Evolutionary conservation across 192 early-diverging fungal genomes (phyloP).

Genomic region (Mortierella hygrophila): DNA sequence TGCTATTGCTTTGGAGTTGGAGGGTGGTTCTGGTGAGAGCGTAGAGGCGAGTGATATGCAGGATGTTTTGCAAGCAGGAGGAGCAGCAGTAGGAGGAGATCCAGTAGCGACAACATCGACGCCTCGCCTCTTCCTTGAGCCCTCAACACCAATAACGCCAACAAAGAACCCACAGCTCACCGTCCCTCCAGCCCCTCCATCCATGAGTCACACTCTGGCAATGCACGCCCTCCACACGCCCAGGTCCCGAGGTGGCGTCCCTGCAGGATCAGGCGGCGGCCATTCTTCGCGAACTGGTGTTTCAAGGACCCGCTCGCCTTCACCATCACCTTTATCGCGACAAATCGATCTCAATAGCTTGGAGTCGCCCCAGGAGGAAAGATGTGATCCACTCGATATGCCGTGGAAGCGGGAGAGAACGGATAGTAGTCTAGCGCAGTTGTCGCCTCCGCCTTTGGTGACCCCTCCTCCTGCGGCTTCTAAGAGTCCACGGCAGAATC

Average conservation of each 20-base stretch:
- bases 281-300: neutral
- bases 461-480: neutral
- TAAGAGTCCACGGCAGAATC: neutral
- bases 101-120: neutral
- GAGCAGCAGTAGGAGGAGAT: neutral
- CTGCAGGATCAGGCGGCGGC: neutral
- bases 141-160: neutral
- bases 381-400: neutral
- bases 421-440: neutral
- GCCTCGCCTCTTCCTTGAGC: neutral
- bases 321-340: conserved; percentile 30
- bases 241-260: neutral
- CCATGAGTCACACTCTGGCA: conserved; percentile 5
- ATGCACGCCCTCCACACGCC: conserved; percentile 31
- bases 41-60: neutral
- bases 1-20: conserved; percentile 41
- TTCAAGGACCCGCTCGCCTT: conserved; percentile 25
- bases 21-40: conserved; percentile 10
- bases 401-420: no score
- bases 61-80: neutral
- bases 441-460: neutral
- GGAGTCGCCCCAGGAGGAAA: conserved; percentile 35
- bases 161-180: neutral
- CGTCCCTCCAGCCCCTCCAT: neutral
- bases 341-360: conserved; percentile 22